Evolutionary conservation across 2,329 filamentous ascomycete species (phyloP).

Genomic region (Trichoderma guizhouense): DNA sequence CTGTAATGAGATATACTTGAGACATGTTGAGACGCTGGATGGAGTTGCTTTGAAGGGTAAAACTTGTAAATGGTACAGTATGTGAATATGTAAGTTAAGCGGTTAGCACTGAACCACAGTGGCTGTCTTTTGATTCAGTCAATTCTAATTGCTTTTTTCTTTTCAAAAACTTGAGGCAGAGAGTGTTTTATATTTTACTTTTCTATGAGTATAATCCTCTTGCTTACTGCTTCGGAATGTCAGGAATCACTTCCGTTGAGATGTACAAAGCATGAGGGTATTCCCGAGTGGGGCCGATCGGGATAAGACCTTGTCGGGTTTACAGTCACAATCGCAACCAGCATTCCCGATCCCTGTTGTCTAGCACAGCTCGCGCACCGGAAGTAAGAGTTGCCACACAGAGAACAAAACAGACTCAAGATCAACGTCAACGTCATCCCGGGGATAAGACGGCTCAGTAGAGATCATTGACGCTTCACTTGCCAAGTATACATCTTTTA

Average conservation of each 20-base stretch:
- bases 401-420: not conserved
- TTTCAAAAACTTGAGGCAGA: not conserved
- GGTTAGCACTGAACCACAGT: too few relatives aligned
- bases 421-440: not conserved
- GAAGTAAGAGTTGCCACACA: not conserved
- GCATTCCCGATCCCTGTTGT: not conserved
- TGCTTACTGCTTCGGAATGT: not conserved
- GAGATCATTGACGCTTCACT: not conserved
- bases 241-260: not conserved
- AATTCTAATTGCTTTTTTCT: too few relatives aligned
- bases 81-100: not conserved
- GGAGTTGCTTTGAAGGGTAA: not conserved
- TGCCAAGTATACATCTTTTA: not conserved
- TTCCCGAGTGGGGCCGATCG: not conserved
- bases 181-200: not conserved
- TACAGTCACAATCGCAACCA: not conserved
- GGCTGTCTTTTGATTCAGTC: not conserved
- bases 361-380: not conserved
- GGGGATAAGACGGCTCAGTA: not conserved
- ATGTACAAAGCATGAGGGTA: not conserved
- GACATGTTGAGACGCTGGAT: not conserved
- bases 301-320: not conserved
- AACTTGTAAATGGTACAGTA: not conserved
- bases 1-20: conserved; percentile 7
- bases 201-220: not conserved